Conservation (phyloP, 164 flowering plant genomes). For the Kalanchoe fedtschenkoi region DNA sequence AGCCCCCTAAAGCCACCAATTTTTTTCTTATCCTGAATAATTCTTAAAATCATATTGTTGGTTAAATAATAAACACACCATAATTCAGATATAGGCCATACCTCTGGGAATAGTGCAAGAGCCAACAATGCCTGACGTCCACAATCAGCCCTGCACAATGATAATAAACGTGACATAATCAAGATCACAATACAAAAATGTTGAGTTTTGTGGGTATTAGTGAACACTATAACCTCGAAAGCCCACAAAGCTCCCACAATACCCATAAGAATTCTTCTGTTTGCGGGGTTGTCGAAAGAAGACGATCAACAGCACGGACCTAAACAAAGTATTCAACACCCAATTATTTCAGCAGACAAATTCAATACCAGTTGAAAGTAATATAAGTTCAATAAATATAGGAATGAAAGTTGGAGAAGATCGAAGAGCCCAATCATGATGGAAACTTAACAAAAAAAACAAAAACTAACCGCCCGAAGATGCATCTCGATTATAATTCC, state of each 20-base stretch:
- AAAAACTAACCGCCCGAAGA: conserved; percentile 65
- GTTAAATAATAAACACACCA: not conserved
- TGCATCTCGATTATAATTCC: conserved; percentile 63
- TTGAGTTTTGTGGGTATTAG: not conserved
- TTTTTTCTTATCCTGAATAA: not conserved
- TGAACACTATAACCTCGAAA: conserved; percentile 51
- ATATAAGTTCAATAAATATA: not conserved
- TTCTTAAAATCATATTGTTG: not conserved
- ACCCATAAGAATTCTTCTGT: conserved; percentile 83
- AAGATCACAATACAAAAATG: not conserved
- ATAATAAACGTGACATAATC: not conserved
- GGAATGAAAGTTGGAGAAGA: not conserved
- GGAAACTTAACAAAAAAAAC: not conserved
- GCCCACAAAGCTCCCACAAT: conserved; percentile 84
- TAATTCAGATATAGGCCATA: conserved; percentile 7
- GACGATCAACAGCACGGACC: conserved; percentile 71
- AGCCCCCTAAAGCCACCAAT: not conserved
- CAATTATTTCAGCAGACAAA: not conserved
- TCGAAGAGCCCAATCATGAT: not conserved
- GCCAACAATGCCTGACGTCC: conserved; percentile 88
- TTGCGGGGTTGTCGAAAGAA: conserved; percentile 47
- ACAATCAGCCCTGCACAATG: conserved; percentile 70
- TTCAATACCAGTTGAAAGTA: not conserved
- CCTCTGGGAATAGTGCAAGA: conserved; percentile 84
- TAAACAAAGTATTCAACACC: conserved; percentile 18